Evolutionary conservation across 768 basidiomycete genomes (phyloP).

Genomic region (Leccinum obscurum): DNA sequence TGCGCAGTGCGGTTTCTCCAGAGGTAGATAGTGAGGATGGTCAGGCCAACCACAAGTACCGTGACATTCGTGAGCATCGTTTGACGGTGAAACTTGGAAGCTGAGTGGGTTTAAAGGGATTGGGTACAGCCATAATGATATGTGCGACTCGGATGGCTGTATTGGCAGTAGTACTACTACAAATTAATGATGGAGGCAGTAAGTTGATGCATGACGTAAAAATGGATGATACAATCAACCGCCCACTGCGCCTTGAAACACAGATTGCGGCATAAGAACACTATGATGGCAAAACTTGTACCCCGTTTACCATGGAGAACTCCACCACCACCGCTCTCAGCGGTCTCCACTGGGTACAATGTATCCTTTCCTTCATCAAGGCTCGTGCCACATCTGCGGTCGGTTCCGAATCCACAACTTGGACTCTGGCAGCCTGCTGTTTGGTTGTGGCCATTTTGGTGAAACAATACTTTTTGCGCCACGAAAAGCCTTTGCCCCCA

Average conservation of each 20-base stretch:
- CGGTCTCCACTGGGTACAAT: not conserved
- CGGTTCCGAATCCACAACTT: not conserved
- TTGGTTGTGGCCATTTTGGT: not conserved
- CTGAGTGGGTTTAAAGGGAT: not conserved
- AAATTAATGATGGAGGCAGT: too few relatives aligned
- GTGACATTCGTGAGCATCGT: not conserved
- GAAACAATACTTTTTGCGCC: not conserved
- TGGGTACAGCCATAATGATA: too few relatives aligned
- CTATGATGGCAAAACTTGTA: not conserved
- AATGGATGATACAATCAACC: not conserved
- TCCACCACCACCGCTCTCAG: not conserved
- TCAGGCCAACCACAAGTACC: not conserved
- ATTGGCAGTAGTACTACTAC: too few relatives aligned
- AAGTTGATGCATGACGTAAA: not conserved
- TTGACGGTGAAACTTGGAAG: not conserved
- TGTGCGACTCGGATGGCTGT: too few relatives aligned
- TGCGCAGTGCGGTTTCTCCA: constrained; percentile 2
- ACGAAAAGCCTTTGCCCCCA: not conserved
- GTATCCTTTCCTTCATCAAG: not conserved
- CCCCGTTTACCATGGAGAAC: not conserved
- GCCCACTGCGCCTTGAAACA: not conserved
- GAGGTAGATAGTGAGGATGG: not conserved
- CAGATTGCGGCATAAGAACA: too few relatives aligned
- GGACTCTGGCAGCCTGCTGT: not conserved
- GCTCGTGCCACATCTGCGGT: not conserved